Evolutionary conservation across 441 rosid genomes (phyloP), one percentile per base, ranked within the genome.

Genomic region (Erodium moschatum): DNA sequence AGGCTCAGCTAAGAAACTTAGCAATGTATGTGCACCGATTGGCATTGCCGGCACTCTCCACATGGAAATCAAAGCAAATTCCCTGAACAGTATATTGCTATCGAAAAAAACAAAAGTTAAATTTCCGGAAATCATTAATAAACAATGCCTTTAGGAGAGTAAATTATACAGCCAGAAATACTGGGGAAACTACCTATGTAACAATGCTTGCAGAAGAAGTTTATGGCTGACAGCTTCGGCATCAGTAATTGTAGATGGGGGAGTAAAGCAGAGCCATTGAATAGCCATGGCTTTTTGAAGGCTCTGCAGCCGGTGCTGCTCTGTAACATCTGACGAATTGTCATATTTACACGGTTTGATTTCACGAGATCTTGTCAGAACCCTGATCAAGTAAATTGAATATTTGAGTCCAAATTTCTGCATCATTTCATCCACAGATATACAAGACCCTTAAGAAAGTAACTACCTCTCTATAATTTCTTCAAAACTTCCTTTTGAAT

Each of bases 1-100:
- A 73, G 99, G 99, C 80, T 94, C 99, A 68, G 99, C 97, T 81
- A 94, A 96, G 74, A 87, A 83, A 84, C 97, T 85, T 73, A 91
- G 94, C 77, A 94, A 82, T 42, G 82, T 76, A 77, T 91, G 99
- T 60, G 99, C 97, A 79, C 99, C 99, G 21, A 94, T 84, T 44
- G 99, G 99, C 89, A 89, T 86, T 73, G 86, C 89, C 66, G 99
- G 97, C 67, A 91, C 95, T 77, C 99, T 87, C 99, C 99, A 94
- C 96, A 91, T 88, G 69, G 99, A 87, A 76, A 93, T 87, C 78
- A 93, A 75, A 65, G 97, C 93, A 66, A 93, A 91, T 82, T 93
- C 98, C 78, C 98, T 82, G 83, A 93, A 93, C 68, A 91, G 76
- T 74, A 88, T 83, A 78, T 93, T 93, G 89, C 98, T 93, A 74